phyloP scores from a whole-genome alignment of 495 filamentous ascomycete species.

The Elaphomyces granulatus region DNA sequence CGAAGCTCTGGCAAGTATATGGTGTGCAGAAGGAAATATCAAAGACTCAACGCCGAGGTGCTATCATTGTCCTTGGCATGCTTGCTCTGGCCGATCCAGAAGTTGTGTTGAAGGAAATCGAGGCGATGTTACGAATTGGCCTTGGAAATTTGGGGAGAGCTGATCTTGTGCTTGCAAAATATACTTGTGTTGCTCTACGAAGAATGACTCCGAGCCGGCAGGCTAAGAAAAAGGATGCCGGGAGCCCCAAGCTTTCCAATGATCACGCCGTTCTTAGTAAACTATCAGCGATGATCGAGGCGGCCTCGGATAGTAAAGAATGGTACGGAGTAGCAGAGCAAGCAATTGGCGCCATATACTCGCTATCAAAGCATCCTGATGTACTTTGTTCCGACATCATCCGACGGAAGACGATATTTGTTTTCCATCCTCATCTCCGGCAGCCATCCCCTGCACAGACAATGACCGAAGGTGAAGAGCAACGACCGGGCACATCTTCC shows the following conservation, averaged over 20 bases:
- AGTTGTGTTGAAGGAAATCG: constrained; percentile 85
- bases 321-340: constrained; percentile 98
- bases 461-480: constrained; percentile 23
- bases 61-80: constrained; percentile 97
- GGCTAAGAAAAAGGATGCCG: constrained; percentile 51
- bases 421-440: constrained; percentile 44
- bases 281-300: constrained; percentile 71
- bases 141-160: constrained; percentile 63
- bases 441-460: constrained; percentile 19
- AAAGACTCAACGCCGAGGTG: constrained; percentile 74
- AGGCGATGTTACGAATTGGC: constrained; percentile 82
- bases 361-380: constrained; percentile 89
- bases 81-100: constrained; percentile 83
- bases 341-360: constrained; percentile 88
- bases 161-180: constrained; percentile 83
- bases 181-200: constrained; percentile 81
- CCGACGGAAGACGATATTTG: constrained; percentile 66
- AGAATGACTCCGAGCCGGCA: constrained; percentile 78
- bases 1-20: constrained; percentile 96
- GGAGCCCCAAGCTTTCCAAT: constrained; percentile 69
- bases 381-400: constrained; percentile 86
- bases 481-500: constrained; percentile 34
- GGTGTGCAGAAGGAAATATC: constrained; percentile 91
- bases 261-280: constrained; percentile 75
- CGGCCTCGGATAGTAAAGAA: constrained; percentile 78